Evolutionary conservation across 305 asterid species (phyloP), one percentile per base, ranked within the genome.

Genomic region (Fraxinus xanthoxyloides): DNA sequence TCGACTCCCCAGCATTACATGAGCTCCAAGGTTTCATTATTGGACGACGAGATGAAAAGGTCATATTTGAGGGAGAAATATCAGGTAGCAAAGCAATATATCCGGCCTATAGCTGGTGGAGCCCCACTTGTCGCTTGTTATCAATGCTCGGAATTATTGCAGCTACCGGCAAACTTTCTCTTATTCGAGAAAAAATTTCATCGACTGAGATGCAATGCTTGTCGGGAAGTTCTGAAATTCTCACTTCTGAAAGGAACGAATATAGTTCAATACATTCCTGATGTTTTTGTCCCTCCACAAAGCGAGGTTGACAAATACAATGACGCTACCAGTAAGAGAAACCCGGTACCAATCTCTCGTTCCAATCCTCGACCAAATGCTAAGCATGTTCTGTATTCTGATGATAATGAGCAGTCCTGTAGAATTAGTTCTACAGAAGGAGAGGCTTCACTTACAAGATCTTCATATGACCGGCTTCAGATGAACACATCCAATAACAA

Each of bases 91-190:
- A 92, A 86, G 85, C 87, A 89, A 28, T 92, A 86, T 82, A 83
- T 95, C 77, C 91, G 91, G 48, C 97, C 98, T 7, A 46, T 91
- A 61, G 95, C 95, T 1, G 94, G 97, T 76, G 99, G 95, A 70
- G 93, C 97, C 72, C 98, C 99, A 0, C 17, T 95, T 2, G 72
- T 95, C 23, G 63, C 89, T 67, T 95, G 99, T 75, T 90, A 89
- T 79, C 87, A 89, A 77, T 95, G 99, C 82, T 90, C 85, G 1
- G 92, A 89, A 79, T 85, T 93, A 74, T 88, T 95, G 76, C 94
- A 86, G 83, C 85, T 94, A 26, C 99, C 99, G 3, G 93, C 87
- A 4, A 98, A 94, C 85, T 94, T 93, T 77, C 88, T 91, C 74
- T 85, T 92, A 70, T 87, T 86, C 81, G 83, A 83, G 73, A 92